Evolutionary conservation across 106 monocot genomes (phyloP), one percentile per base, ranked within the genome.

Genomic region (Dioscorea alata): DNA sequence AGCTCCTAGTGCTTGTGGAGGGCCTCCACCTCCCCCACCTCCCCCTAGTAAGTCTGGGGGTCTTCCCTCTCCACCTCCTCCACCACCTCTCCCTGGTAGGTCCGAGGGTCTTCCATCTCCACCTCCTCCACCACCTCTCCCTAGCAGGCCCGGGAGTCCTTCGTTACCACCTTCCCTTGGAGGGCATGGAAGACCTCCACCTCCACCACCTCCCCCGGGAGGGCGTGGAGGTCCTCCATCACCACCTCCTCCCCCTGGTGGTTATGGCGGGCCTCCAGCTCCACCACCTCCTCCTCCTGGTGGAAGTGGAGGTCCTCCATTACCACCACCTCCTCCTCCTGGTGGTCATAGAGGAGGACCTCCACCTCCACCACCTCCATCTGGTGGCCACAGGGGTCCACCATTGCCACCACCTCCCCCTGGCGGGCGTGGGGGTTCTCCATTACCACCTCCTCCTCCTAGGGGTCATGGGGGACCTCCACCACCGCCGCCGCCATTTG

Each of bases 211-310:
- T 20, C 33, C 52, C 4, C 67, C 56, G 12, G 77, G 80, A 63
- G 65, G 33, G 8, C 24, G 16, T 60, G 54, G 61, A 13, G 72
- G 67, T 51, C 59, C 71, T 74, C 79, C 72, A 49, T 73, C 81
- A 28, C 85, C 80, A 68, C 78, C 64, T 60, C 73, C 63, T 33
- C 73, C 69, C 8, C 62, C 49, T 60, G 72, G 76, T 67, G 61
- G 28, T 49, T n/a, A 33, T 22, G 58, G 23, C 1, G 69, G 52
- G 24, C 25, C 69, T 23, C 66, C 64, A 23, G 76, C 75, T n/a
- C 85, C 85, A 23, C 90, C 82, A 32, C 79, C 85, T 21, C 82
- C 72, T 24, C 82, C 72, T 24, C 74, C 75, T 34, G 61, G 65
- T 66, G 57, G 63, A 15, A 17, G 16, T 71, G 67, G 86, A 4